Conservation (phyloP, 495 filamentous ascomycete species). For the Hypoxylon crocopeplum region DNA sequence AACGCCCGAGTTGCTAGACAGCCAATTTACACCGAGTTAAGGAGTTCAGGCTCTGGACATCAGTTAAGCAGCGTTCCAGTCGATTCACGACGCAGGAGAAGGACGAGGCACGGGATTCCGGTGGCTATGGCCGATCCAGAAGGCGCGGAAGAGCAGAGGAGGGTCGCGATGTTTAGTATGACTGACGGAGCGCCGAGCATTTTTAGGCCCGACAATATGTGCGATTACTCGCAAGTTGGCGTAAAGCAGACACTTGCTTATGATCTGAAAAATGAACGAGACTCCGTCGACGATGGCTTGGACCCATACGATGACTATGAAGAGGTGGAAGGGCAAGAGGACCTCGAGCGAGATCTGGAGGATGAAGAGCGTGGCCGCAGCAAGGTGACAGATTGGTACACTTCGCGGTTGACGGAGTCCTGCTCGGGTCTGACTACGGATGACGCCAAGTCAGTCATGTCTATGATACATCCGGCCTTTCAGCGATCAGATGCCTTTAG, state of each 20-base stretch:
- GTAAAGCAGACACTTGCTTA: not conserved
- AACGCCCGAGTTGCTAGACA: too few species aligned
- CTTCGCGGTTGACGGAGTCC: conserved; percentile 11
- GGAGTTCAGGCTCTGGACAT: conserved; percentile 4
- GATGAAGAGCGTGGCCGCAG: conserved; percentile 21
- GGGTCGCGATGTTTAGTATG: conserved; percentile 14
- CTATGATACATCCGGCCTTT: conserved; percentile 41
- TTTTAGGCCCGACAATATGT: conserved; percentile 36
- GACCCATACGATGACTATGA: conserved; percentile 15
- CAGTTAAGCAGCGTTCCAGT: conserved; percentile 15
- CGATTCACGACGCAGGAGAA: conserved; percentile 2
- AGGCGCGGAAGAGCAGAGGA: conserved; percentile 28
- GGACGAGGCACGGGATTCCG: conserved; percentile 37
- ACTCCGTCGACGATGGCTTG: not conserved
- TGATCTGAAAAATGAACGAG: not conserved
- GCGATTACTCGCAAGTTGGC: conserved; percentile 11
- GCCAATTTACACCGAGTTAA: conserved; percentile 26
- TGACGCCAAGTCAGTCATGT: conserved; percentile 31
- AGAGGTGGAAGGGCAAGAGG: conserved; percentile 1
- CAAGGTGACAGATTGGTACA: conserved; percentile 36
- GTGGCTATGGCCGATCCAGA: conserved; percentile 30
- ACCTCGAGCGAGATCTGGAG: conserved; percentile 12
- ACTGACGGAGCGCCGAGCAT: conserved; percentile 13
- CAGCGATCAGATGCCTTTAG: conserved; percentile 8
- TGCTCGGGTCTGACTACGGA: not conserved